Base-by-base conservation (phyloP, 306 rosid species). In the Oxytropis ochrocephala region DNA sequence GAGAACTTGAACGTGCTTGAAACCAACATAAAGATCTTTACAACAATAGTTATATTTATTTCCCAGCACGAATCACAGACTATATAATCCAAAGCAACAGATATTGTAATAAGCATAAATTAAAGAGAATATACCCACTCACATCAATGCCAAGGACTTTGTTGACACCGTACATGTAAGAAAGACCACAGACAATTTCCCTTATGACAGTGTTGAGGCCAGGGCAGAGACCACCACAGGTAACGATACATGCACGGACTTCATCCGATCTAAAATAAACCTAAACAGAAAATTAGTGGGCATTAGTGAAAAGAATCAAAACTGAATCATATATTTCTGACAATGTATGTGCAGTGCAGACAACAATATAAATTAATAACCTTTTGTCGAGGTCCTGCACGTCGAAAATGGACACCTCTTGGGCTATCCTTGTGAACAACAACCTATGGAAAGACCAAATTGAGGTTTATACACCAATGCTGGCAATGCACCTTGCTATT, bases 211-310 rank as follows among this genome's bases (percentile, higher is more conserved):
- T 94, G 88, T 94, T 94, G 84, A 94, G 97, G 12, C 99, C 99
- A 60, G 99, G 97, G 82, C 99, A 94, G 18, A 94, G 89, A 69
- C 99, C 99, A 50, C 99, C 99, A 51, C 97, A 94, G 0, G 97
- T 94, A 66, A 94, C 99, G 36, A 91, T 94, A 52, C 96, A 94
- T 8, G 99, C 99, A 46, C 35, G 82, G 70, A 94, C 99, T 10
- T 91, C 91, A 41, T 89, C 99, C 0, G 95, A 56, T 3, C 85
- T 83, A 63, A 94, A 91, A 70, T 87, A 91, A 59, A 87, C 89
- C 99, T 91, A 69, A 72, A 71, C 36, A 81, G 47, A 72, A 36
- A 9, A 36, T 9, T 12, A 60, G 18, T 46, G 27, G 49, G 29
- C 8, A 16, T 43, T 27, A 8, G 8, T 66, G 17, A 77, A 53